A percentile compares a stretch with the other conserved stretches of the same genome.
These are phyloP conservation scores for Aspergillus neoniger DNA, from an alignment of 2,329 filamentous ascomycete species.

Conservation along the genomic window DNA sequence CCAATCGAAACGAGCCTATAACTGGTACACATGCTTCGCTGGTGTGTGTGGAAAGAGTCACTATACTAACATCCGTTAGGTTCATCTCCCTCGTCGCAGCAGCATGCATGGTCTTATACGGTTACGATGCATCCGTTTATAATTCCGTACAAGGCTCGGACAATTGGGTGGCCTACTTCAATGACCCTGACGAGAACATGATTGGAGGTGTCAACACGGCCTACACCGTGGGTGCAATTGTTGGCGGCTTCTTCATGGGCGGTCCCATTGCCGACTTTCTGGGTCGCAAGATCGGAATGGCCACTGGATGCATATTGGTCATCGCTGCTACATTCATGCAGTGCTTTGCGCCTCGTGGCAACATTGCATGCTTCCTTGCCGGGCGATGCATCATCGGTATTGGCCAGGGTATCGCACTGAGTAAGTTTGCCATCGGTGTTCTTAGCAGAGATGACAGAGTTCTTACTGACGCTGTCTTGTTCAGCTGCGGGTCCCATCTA, in stretches of 20 bases:
- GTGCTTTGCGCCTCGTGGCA: slow-evolving; percentile 61
- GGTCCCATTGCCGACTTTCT: slow-evolving; percentile 64
- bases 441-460: background rate
- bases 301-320: slow-evolving; percentile 62
- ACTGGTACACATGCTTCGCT: slow-evolving; percentile 27
- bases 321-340: slow-evolving; percentile 71
- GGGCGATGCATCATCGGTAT: slow-evolving; percentile 70
- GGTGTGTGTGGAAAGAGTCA: background rate
- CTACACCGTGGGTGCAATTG: slow-evolving; percentile 70
- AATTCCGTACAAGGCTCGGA: slow-evolving; percentile 69
- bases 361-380: slow-evolving; percentile 67
- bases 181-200: slow-evolving; percentile 46
- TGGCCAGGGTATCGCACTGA: slow-evolving; percentile 68
- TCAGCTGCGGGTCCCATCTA: slow-evolving; percentile 68
- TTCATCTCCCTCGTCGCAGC: slow-evolving; percentile 70
- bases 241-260: slow-evolving; percentile 69
- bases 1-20: slow-evolving; percentile 34
- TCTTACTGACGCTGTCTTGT: slow-evolving; percentile 2
- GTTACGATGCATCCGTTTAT: slow-evolving; percentile 73
- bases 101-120: slow-evolving; percentile 74
- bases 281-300: slow-evolving; percentile 68
- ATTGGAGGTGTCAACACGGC: slow-evolving; percentile 66
- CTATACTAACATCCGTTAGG: slow-evolving; percentile 36
- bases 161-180: slow-evolving; percentile 67
- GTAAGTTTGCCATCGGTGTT: slow-evolving; percentile 32